Percentiles rank a stretch among this genome's conserved stretches.
These are phyloP conservation scores for Puccinellia tenuiflora DNA, from an alignment of 176 grass and related monocot species.

Conservation along the genomic window DNA sequence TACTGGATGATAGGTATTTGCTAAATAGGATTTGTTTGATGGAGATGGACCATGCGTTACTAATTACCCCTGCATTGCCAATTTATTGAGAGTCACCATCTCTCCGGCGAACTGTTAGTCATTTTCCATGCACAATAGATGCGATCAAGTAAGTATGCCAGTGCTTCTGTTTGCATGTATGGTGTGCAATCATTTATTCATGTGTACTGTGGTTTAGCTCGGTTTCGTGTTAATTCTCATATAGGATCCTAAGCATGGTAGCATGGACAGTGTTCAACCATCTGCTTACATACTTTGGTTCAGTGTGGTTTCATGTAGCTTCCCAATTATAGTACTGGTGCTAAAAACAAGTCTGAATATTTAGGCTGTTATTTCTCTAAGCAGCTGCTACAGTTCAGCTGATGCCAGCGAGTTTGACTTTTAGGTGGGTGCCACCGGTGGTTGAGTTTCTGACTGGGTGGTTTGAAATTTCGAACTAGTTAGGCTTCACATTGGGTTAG, in stretches of 20 bases:
- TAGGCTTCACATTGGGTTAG: neutral
- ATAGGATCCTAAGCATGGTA: neutral
- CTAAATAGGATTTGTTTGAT: neutral
- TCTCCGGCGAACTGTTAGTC: neutral
- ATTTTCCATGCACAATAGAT: neutral
- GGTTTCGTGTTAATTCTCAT: neutral
- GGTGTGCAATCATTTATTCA: neutral
- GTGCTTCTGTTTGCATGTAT: neutral
- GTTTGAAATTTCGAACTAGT: slow-evolving; percentile 15
- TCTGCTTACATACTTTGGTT: neutral
- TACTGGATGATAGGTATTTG: neutral
- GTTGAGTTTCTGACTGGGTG: neutral
- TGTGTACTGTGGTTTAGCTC: too few species aligned
- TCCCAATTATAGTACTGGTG: neutral
- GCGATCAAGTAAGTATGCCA: neutral
- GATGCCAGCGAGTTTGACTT: neutral
- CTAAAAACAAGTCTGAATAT: neutral
- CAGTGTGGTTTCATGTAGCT: neutral
- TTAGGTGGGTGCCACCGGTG: neutral
- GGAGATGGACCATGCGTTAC: neutral
- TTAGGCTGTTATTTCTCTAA: neutral
- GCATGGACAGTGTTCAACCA: neutral
- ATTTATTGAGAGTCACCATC: accelerated
- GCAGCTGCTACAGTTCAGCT: slow-evolving; percentile 2
- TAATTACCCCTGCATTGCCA: neutral